Evolutionary conservation across 164 flowering plant species (phyloP).

Genomic region (Litsea cubeba): DNA sequence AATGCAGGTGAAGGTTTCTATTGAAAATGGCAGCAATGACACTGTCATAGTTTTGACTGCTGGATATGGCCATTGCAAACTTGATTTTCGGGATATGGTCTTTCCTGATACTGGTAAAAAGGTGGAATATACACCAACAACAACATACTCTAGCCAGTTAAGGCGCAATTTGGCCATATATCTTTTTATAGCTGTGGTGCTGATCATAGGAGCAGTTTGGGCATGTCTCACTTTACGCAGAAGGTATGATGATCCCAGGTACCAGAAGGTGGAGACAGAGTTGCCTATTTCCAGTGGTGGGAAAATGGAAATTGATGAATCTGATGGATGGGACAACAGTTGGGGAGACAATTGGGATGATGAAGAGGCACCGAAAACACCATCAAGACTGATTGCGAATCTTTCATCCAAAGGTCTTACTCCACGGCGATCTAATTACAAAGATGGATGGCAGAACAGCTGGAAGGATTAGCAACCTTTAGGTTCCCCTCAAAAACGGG

Average conservation of each 20-base stretch:
- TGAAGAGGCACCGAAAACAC: slow-evolving; percentile 65
- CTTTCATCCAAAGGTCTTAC: slow-evolving; percentile 64
- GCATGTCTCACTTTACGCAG: slow-evolving; percentile 25
- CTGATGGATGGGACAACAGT: slow-evolving; percentile 66
- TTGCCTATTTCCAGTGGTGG: slow-evolving; percentile 41
- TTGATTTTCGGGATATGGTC: slow-evolving; percentile 42
- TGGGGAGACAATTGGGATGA: slow-evolving; percentile 86
- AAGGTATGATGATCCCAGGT: slow-evolving; percentile 27
- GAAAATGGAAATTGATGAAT: slow-evolving; percentile 22
- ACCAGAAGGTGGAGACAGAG: slow-evolving; percentile 61
- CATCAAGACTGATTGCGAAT: slow-evolving; percentile 54
- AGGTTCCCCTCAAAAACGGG: no score
- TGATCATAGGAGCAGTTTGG: slow-evolving; percentile 32
- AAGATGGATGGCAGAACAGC: slow-evolving; percentile 34
- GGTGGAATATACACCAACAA: slow-evolving; percentile 9
- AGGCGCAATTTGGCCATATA: slow-evolving; percentile 17
- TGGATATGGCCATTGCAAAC: slow-evolving; percentile 42
- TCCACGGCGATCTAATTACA: slow-evolving; percentile 41
- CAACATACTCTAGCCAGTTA: slow-evolving; percentile 13
- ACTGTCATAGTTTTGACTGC: slow-evolving; percentile 31
- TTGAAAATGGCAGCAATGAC: slow-evolving; percentile 26
- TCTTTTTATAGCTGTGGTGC: slow-evolving; percentile 26
- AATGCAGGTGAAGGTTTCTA: slow-evolving; percentile 53
- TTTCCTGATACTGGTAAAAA: slow-evolving; percentile 19
- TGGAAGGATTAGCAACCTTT: slow-evolving; percentile 49